Evolutionary conservation across 129 eudicot genomes (phyloP).

Genomic region (Artemisia annua): DNA sequence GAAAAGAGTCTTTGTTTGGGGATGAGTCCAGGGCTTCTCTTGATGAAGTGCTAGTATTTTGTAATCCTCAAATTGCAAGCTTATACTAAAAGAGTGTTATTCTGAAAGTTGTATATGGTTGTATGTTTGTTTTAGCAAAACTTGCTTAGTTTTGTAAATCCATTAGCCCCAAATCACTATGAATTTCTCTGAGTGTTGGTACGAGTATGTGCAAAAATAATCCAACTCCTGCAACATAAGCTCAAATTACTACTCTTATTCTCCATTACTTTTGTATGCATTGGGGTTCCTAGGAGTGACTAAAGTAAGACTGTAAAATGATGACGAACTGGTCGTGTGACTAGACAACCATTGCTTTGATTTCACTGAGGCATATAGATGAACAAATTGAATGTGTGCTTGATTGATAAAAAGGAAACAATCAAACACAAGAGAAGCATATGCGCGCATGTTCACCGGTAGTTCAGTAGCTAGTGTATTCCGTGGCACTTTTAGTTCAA

Average conservation of each 20-base stretch:
- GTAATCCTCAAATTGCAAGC: conserved; percentile 76
- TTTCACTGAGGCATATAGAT: too few relatives aligned
- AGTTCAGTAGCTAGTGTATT: too few relatives aligned
- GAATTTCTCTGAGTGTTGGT: background rate
- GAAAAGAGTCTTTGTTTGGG: conserved; percentile 81
- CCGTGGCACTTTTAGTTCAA: too few relatives aligned
- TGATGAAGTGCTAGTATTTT: conserved; percentile 73
- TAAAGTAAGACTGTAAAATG: background rate
- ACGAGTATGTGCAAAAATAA: background rate
- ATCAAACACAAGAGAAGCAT: too few relatives aligned
- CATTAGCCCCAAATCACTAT: conserved; percentile 3
- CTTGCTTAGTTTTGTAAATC: conserved; percentile 6
- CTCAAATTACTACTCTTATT: background rate
- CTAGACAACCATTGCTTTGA: too few relatives aligned
- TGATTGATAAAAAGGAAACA: too few relatives aligned
- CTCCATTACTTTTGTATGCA: background rate
- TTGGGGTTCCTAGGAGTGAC: background rate
- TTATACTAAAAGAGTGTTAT: conserved; percentile 42
- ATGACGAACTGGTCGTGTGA: background rate
- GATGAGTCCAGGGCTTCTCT: conserved; percentile 57
- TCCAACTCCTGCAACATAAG: background rate
- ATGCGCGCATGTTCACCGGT: too few relatives aligned
- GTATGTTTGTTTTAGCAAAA: background rate
- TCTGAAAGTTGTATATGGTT: conserved; percentile 7
- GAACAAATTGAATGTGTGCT: too few relatives aligned